phyloP scores from a whole-genome alignment of 2,329 filamentous ascomycete species.

The Pestalotiopsis sp. region DNA sequence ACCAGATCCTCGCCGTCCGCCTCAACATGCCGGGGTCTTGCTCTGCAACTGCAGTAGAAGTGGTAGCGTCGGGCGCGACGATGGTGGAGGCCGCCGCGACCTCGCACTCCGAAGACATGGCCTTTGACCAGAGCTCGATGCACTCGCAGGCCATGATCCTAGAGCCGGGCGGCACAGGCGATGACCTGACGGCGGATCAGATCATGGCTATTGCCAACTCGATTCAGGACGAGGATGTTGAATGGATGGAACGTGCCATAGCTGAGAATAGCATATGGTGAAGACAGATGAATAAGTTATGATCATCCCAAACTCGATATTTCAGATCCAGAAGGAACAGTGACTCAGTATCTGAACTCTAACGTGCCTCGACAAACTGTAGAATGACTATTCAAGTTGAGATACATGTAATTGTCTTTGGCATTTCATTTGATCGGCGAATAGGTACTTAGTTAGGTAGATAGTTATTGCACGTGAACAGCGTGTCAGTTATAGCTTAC shows the following conservation, averaged over 20 bases:
- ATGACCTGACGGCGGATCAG: not conserved
- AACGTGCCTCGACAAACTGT: no score
- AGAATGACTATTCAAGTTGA: no score
- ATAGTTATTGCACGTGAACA: no score
- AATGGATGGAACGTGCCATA: slow-evolving; percentile 8
- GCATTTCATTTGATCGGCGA: no score
- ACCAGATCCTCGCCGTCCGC: not conserved
- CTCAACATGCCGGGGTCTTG: not conserved
- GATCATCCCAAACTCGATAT: no score
- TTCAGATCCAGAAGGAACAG: no score
- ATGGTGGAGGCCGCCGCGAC: not conserved
- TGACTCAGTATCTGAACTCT: no score
- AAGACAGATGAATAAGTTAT: no score
- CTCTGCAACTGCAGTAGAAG: not conserved
- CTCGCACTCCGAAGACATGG: not conserved
- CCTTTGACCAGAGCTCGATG: not conserved
- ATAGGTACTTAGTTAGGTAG: no score
- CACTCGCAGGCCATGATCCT: not conserved
- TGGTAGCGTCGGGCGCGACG: no score
- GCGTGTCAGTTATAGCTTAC: no score
- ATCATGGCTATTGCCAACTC: slow-evolving; percentile 8
- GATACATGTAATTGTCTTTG: no score
- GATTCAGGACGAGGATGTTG: slow-evolving; percentile 1
- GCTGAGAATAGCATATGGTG: slow-evolving; percentile 7
- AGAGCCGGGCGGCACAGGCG: not conserved